Evolutionary conservation across 2,329 filamentous ascomycete genomes (phyloP).

Genomic region (Pseudogymnoascus sp.): DNA sequence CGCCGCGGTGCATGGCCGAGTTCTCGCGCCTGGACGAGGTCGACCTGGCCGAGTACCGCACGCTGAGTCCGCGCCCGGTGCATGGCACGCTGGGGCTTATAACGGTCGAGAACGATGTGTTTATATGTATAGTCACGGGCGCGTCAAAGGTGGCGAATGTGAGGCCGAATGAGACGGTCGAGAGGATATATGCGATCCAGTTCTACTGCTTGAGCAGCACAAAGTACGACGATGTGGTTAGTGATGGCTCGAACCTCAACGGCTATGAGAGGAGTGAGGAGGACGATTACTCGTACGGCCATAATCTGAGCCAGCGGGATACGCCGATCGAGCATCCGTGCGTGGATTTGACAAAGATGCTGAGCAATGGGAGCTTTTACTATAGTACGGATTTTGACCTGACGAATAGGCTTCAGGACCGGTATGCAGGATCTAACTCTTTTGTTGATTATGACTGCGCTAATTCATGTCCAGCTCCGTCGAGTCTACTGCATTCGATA

Average conservation of each 20-base stretch:
- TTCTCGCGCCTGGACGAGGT: conserved; percentile 58
- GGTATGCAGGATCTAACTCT: conserved; percentile 42
- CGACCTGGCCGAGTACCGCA: conserved; percentile 67
- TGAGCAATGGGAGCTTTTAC: conserved; percentile 92
- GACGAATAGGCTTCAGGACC: conserved; percentile 84
- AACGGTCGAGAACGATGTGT: conserved; percentile 74
- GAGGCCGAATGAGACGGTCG: conserved; percentile 79
- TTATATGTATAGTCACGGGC: conserved; percentile 79
- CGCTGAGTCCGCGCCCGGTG: conserved; percentile 63
- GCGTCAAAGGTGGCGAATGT: conserved; percentile 72
- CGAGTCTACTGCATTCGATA: conserved; percentile 72
- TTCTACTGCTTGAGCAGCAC: conserved; percentile 88
- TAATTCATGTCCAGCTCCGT: conserved; percentile 47
- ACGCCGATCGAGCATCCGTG: conserved; percentile 77
- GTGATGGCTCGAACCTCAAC: conserved; percentile 32
- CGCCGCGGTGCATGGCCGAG: conserved; percentile 69
- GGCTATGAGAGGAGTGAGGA: conserved; percentile 17
- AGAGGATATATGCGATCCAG: conserved; percentile 77
- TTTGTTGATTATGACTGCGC: conserved; percentile 15
- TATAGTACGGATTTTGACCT: conserved; percentile 98
- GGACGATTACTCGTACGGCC: conserved; percentile 32
- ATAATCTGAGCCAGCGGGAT: conserved; percentile 56
- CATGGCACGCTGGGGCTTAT: conserved; percentile 86
- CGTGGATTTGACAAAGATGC: conserved; percentile 78
- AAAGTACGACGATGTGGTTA: conserved; percentile 72